A percentile compares a stretch with the other conserved stretches of the same genome.
phyloP scores from a whole-genome alignment of 805 yeast species.

The Teunomyces barrocoloradensis region DNA sequence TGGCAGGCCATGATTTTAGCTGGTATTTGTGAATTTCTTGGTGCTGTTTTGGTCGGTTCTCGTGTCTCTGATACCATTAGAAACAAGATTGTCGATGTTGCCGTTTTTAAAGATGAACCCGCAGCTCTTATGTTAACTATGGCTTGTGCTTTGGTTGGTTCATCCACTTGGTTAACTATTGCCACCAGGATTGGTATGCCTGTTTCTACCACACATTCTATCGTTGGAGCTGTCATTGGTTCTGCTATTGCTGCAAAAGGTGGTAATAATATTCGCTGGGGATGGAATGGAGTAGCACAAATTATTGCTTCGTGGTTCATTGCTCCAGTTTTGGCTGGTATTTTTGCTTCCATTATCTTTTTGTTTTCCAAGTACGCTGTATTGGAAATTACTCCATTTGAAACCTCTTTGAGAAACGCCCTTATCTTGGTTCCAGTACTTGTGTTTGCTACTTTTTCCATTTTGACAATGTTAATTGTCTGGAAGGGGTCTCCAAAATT shows the following conservation, averaged over 20 bases:
- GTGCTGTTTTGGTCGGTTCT: conserved; percentile 72
- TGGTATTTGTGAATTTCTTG: conserved; percentile 68
- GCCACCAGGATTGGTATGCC: conserved; percentile 73
- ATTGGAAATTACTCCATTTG: conserved; percentile 52
- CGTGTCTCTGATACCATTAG: conserved; percentile 73
- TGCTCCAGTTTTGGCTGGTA: conserved; percentile 71
- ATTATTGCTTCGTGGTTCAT: conserved; percentile 79
- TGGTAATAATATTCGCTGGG: conserved; percentile 61
- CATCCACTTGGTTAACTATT: conserved; percentile 64
- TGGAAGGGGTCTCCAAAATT: conserved; percentile 80
- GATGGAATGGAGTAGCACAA: conserved; percentile 71
- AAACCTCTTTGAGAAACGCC: conserved; percentile 49
- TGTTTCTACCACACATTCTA: conserved; percentile 79
- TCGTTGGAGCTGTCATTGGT: conserved; percentile 74
- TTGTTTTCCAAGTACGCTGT: conserved; percentile 58
- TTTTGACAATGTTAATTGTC: conserved; percentile 72
- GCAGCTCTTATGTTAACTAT: conserved; percentile 72
- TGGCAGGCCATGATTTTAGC: conserved; percentile 78
- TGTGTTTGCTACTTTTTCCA: conserved; percentile 57
- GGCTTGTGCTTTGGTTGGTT: conserved; percentile 74
- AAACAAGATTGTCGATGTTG: conserved; percentile 56
- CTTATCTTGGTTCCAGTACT: conserved; percentile 57
- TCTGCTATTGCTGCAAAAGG: conserved; percentile 74
- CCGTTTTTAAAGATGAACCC: conserved; percentile 51
- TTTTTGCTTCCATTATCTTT: conserved; percentile 57